Base-by-base conservation (phyloP, 768 basidiomycete genomes). In the Porpolomopsis calyptriformis region DNA sequence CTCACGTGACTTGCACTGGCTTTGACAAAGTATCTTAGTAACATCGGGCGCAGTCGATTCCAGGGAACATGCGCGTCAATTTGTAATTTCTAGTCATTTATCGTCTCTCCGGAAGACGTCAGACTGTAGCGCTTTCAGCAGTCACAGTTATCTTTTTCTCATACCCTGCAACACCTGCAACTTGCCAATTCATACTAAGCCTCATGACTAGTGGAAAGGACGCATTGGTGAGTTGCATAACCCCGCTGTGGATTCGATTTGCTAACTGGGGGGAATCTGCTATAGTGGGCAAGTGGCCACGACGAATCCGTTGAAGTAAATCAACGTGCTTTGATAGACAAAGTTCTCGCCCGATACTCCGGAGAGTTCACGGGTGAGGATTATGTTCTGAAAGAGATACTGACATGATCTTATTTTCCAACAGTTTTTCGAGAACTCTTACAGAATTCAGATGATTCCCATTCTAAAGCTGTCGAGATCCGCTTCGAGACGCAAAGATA, bases 391-490 rank as follows among this genome's bases (percentile, higher is more conserved):
- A 10, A 3, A 5, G 11, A 19, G 4, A 22, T 4, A 35, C 11
- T 33, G 27, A 12, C 10, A 2, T 45, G 4, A 27, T 19, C 14
- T 19, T 12, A 34, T 27, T 11, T 34, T 33, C 51, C 4, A 49
- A 49, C 34, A 14, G 74, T 74, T 7, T 74, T 74, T 53, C 67
- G 93, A 40, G 94, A 97, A 61, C 74, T 99, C 4, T 67, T 97
- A 0, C 94, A 98, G 68, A 97, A 99, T 59, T 92, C 92, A 23
- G 92, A 96, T 59, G 93, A 96, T 64, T 91, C 86, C 2, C 81
- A 75, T 37, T 78, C 87, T 2, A 77, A 70, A 43, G 65, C 72
- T 11, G 88, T 82, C 2, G 83, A 93, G 62, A 85, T 93, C 36
- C 76, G 70, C 41, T 91, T 92, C 50, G 77, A 87, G 57, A 88